Percentiles rank a stretch among this genome's conserved stretches.
These are phyloP conservation scores for Saccharomycopsis synnaedendra DNA, from an alignment of 805 yeast species.

Conservation along the genomic window DNA sequence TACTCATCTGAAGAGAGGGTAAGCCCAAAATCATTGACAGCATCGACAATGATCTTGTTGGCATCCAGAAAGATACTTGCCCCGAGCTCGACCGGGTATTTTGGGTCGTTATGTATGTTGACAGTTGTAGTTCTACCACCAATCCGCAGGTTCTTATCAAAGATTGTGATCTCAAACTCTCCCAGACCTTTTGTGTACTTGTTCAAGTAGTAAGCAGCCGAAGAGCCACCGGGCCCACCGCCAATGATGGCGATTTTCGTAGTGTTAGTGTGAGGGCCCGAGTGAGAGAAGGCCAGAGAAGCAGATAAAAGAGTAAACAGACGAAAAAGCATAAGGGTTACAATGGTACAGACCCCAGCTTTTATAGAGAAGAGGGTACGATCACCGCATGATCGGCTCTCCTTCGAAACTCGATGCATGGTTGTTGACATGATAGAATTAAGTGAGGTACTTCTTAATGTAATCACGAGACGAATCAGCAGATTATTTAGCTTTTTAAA, in stretches of 20 bases:
- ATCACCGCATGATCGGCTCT: no score
- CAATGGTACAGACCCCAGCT: no score
- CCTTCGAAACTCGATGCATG: no score
- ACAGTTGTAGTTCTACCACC: constrained; percentile 38
- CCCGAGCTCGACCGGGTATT: constrained; percentile 30
- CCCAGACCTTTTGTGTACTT: constrained; percentile 22
- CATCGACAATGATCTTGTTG: constrained; percentile 28
- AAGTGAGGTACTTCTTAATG: no score
- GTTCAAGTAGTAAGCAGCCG: constrained; percentile 34
- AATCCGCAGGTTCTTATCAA: constrained; percentile 27
- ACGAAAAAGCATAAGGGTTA: no score
- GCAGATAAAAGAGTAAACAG: neutral
- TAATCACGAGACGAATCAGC: no score
- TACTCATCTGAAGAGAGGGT: constrained; percentile 9
- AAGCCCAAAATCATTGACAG: constrained; percentile 28
- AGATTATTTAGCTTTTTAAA: no score
- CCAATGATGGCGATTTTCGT: constrained; percentile 32
- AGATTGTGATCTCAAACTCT: constrained; percentile 29
- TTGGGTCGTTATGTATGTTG: constrained; percentile 20
- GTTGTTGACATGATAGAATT: no score
- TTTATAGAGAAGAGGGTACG: neutral
- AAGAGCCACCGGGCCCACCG: constrained; percentile 41
- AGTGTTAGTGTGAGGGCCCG: neutral
- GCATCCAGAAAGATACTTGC: constrained; percentile 33
- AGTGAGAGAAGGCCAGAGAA: no score